Evolutionary conservation across 2,329 filamentous ascomycete species (phyloP), one percentile per base, ranked within the genome.

Genomic region (Cladorrhinum sp.): DNA sequence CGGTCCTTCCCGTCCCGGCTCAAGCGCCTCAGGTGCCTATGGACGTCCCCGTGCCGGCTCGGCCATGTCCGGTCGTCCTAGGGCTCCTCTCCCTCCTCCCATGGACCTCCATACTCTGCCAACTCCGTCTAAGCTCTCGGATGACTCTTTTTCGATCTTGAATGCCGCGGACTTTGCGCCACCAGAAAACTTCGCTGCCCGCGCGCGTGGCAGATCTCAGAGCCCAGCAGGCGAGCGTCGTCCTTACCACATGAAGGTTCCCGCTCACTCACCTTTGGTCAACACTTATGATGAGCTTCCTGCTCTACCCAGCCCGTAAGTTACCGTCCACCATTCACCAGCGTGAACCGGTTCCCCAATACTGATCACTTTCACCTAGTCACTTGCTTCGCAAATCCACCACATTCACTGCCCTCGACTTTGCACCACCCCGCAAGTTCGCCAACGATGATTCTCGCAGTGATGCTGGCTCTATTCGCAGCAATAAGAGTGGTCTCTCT

Each of bases 221-320:
- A 88, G 85, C 68, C 86, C 86, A 10, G 73, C 84, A 5, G 85
- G 86, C 55, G 86, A 88, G 72, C 80, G 85, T 66, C 76, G 87
- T 33, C 86, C 92, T 1, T 99, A 91, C 77, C 87, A 86, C 60
- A 87, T 89, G n/a, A 79, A 81, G 39, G 82, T 93, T 1, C 86
- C 88, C 16, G 83, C 85, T 28, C 88, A 91, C 71, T 89, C 87
- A n/a, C 93, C 93, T 0, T 81, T 97, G 42, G 87, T 83, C 23
- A 91, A 89, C 62, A 83, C 92, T 4, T 97, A 92, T 74, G 94
- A 98, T 60, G 94, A 98, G 62, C 86, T 98, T 64, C 77, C 88
- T 12, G 82, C 84, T 8, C 86, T 99, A 65, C 95, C 95, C 39
- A 97, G 92, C 82, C 92, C 95, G 86, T 94, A 86, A 89, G 90